phyloP scores from a whole-genome alignment of 2,329 filamentous ascomycete species.

The Sclerotinia minor region DNA sequence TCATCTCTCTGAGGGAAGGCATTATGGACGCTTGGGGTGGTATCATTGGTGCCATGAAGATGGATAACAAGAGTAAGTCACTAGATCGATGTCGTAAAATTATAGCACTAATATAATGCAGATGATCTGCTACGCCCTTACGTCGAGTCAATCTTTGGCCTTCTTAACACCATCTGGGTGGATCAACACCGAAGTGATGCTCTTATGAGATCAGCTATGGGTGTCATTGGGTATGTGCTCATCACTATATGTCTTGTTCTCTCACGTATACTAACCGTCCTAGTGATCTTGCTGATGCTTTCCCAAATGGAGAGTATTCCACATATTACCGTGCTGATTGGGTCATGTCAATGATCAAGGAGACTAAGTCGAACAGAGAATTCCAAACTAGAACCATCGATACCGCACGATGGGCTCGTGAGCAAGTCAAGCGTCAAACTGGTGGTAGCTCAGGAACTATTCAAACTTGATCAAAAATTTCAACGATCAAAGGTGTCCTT shows the following conservation, averaged over 20 bases:
- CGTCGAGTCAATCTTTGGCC: slow-evolving; percentile 80
- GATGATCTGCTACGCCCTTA: slow-evolving; percentile 72
- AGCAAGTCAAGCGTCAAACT: slow-evolving; percentile 92
- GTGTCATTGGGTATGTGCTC: slow-evolving; percentile 81
- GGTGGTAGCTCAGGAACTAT: slow-evolving; percentile 48
- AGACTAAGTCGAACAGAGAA: slow-evolving; percentile 86
- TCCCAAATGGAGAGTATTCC: slow-evolving; percentile 84
- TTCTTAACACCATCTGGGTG: slow-evolving; percentile 76
- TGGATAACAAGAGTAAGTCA: slow-evolving; percentile 69
- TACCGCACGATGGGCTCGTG: slow-evolving; percentile 94
- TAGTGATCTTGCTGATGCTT: slow-evolving; percentile 91
- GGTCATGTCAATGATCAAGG: slow-evolving; percentile 86
- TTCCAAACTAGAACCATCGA: slow-evolving; percentile 83
- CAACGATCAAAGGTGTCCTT: slow-evolving; percentile 28
- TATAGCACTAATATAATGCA: slow-evolving; percentile 45
- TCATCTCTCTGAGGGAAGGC: slow-evolving; percentile 89
- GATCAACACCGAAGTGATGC: slow-evolving; percentile 90
- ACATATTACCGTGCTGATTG: slow-evolving; percentile 88
- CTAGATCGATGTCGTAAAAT: not conserved
- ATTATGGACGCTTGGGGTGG: slow-evolving; percentile 99
- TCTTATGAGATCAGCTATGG: slow-evolving; percentile 91
- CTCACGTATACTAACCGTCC: slow-evolving; percentile 26
- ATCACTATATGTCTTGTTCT: not conserved
- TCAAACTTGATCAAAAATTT: slow-evolving; percentile 39
- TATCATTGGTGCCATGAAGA: slow-evolving; percentile 91